Evolutionary conservation across 768 basidiomycete species (phyloP).

Genomic region (Asterophora lycoperdoides): DNA sequence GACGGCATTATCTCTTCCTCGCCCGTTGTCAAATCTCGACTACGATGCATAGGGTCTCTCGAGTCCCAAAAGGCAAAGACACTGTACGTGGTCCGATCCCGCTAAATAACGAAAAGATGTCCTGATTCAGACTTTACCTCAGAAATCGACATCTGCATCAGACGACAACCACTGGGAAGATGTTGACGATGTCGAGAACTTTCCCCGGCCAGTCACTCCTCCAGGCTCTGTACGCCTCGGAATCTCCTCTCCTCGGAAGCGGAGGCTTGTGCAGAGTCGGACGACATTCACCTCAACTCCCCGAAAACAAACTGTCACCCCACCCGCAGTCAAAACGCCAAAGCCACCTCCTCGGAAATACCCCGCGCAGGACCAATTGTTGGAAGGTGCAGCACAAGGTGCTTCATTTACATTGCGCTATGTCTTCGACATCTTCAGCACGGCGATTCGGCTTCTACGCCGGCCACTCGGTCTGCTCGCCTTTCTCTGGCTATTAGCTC

Average conservation of each 20-base stretch:
- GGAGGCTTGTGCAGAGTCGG: constrained; percentile 20
- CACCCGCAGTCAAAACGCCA: constrained; percentile 7
- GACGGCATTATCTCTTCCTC: too few species aligned
- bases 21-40: neutral
- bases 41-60: neutral
- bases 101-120: neutral
- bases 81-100: neutral
- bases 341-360: constrained; percentile 8
- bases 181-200: constrained; percentile 17
- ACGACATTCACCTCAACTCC: constrained; percentile 19
- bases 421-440: constrained; percentile 42
- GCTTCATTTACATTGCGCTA: constrained; percentile 33
- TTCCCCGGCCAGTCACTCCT: constrained; percentile 9
- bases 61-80: neutral
- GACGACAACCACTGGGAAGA: constrained; percentile 34
- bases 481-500: constrained; percentile 46
- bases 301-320: constrained; percentile 12
- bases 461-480: constrained; percentile 53
- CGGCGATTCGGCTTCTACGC: constrained; percentile 47
- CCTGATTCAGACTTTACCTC: too few species aligned
- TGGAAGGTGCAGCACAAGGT: constrained; percentile 28
- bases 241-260: constrained; percentile 26
- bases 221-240: constrained; percentile 13
- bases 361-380: constrained; percentile 23
- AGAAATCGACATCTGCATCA: constrained; percentile 9